Percentiles rank a stretch among this genome's conserved stretches.
These are phyloP conservation scores for Aspergillus carlsbadensis DNA, from an alignment of 495 filamentous ascomycete genomes.

Conservation along the genomic window DNA sequence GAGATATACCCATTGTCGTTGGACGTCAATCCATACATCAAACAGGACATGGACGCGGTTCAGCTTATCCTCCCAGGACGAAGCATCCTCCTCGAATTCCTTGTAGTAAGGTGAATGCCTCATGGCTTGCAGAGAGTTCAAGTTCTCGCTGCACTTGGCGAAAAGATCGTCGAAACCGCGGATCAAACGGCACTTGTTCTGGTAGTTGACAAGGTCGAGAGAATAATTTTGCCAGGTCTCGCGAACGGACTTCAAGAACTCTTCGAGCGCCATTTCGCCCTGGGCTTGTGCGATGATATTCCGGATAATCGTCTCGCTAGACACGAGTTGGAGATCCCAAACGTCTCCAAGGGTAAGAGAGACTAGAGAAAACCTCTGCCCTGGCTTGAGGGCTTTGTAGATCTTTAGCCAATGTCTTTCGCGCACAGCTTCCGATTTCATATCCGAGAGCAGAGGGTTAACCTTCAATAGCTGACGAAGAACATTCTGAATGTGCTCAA, in stretches of 20 bases:
- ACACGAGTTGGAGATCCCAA: conserved; percentile 89
- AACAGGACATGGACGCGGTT: conserved; percentile 97
- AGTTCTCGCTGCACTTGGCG: conserved; percentile 95
- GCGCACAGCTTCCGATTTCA: conserved; percentile 95
- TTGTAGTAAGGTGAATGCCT: conserved; percentile 98
- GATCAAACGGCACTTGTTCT: conserved; percentile 95
- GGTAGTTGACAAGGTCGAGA: conserved; percentile 92
- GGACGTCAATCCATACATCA: conserved; percentile 99
- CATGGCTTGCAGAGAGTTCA: conserved; percentile 98
- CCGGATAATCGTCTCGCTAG: conserved; percentile 82
- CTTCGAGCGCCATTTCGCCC: conserved; percentile 97
- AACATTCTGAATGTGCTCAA: conserved; percentile 93
- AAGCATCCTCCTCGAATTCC: conserved; percentile 96
- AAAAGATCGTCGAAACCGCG: conserved; percentile 98
- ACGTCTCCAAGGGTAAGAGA: conserved; percentile 95
- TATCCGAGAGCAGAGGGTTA: conserved; percentile 79
- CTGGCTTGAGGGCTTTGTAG: conserved; percentile 89
- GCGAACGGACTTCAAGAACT: conserved; percentile 94
- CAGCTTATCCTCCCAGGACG: conserved; percentile 95
- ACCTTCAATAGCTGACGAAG: conserved; percentile 87
- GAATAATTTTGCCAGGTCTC: conserved; percentile 95
- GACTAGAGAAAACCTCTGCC: conserved; percentile 85
- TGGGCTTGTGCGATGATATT: conserved; percentile 94
- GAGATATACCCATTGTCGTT: conserved; percentile 98
- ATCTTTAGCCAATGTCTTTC: conserved; percentile 98